A percentile compares a stretch with the other conserved stretches of the same genome.
These are phyloP conservation scores for Parietaria judaica DNA, from an alignment of 306 rosid genomes.

Conservation along the genomic window DNA sequence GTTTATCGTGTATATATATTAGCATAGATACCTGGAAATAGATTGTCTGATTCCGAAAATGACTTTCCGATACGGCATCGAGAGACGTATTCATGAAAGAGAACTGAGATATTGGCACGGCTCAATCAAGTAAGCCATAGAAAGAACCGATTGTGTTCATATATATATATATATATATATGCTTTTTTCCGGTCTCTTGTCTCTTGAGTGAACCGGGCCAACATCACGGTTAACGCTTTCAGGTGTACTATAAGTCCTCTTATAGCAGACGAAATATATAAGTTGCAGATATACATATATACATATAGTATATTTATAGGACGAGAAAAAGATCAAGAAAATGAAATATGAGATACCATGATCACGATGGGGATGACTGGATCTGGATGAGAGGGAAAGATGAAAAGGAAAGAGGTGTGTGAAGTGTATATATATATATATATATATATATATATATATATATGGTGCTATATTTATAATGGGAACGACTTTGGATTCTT, in stretches of 20 bases:
- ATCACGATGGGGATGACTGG: background rate
- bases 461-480: background rate
- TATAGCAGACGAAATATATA: too few species aligned
- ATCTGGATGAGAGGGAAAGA: too few species aligned
- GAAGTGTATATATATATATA: background rate
- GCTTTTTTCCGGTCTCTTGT: background rate
- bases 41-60: too few species aligned
- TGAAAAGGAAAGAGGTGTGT: background rate
- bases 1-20: background rate
- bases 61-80: background rate
- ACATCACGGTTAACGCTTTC: slow-evolving; percentile 34
- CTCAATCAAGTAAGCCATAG: slow-evolving; percentile 30
- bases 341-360: background rate
- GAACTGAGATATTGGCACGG: slow-evolving; percentile 47
- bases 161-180: background rate
- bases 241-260: background rate
- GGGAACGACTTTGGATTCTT: slow-evolving; percentile 14
- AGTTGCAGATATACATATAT: too few species aligned
- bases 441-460: background rate
- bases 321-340: background rate
- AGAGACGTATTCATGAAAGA: slow-evolving; percentile 16
- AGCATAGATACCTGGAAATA: slow-evolving; percentile 1
- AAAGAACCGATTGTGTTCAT: too few species aligned
- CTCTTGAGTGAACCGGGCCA: slow-evolving; percentile 45
- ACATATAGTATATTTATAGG: too few species aligned